Evolutionary conservation across 192 early-diverging fungal genomes (phyloP).

Genomic region (Coemansia brasiliensis): DNA sequence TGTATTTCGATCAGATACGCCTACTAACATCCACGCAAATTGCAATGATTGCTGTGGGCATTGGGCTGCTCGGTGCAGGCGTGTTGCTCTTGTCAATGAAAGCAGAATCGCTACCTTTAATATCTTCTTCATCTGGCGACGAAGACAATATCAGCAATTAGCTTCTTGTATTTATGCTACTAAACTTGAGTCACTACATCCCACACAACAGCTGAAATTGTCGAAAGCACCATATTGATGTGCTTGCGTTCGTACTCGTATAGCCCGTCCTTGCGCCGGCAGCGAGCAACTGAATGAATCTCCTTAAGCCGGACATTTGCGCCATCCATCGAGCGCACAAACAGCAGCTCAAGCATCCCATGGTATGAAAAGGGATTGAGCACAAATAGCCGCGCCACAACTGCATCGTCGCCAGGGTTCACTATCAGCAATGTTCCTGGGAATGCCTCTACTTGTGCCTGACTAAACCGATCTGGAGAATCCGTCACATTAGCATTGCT

Average conservation of each 20-base stretch:
- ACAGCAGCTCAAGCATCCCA: conserved; percentile 44
- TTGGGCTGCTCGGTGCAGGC: conserved; percentile 62
- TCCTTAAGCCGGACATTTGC: conserved; percentile 20
- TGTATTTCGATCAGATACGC: conserved; percentile 74
- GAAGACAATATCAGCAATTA: no score
- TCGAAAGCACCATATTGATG: conserved; percentile 50
- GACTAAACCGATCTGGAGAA: conserved; percentile 22
- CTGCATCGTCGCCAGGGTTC: conserved; percentile 30
- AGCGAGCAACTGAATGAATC: conserved; percentile 35
- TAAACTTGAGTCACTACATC: conserved; percentile 27
- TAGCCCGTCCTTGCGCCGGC: conserved; percentile 34
- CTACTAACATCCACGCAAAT: conserved; percentile 62
- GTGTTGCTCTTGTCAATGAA: conserved; percentile 66
- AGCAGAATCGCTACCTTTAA: conserved; percentile 10
- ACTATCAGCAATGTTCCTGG: conserved; percentile 44
- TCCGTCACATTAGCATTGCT: not conserved
- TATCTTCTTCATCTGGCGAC: conserved; percentile 12
- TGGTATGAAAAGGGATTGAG: conserved; percentile 52
- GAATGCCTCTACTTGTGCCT: conserved; percentile 30
- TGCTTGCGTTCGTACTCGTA: conserved; percentile 56
- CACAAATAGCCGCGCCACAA: conserved; percentile 41
- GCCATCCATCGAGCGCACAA: conserved; percentile 31
- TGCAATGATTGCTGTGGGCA: conserved; percentile 65
- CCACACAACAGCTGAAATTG: conserved; percentile 51
- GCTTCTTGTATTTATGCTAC: no score